A percentile compares a stretch with the other conserved stretches of the same genome.
These are phyloP conservation scores for Pichia sp. DNA, from an alignment of 1,139 yeast species.

Conservation along the genomic window DNA sequence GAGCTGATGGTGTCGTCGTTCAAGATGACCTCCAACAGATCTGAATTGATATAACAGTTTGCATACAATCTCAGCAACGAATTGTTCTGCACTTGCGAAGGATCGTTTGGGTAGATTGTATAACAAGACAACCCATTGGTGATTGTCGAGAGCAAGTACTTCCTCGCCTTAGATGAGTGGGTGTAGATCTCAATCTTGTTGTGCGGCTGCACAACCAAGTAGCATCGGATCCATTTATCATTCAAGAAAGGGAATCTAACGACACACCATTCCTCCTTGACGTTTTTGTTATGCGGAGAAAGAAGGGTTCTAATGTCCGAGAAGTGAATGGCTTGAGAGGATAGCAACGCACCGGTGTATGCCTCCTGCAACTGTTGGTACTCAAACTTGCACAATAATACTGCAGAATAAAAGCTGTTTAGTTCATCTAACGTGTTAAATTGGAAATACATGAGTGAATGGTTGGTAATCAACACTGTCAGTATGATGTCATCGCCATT, in stretches of 20 bases:
- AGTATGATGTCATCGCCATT: conserved; percentile 21
- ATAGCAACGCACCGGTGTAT: conserved; percentile 51
- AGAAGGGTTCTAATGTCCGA: conserved; percentile 52
- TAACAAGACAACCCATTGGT: conserved; percentile 40
- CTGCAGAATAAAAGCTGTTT: conserved; percentile 43
- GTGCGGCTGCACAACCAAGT: conserved; percentile 35
- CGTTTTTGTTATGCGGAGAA: conserved; percentile 41
- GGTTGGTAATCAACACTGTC: conserved; percentile 38
- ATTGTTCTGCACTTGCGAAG: conserved; percentile 49
- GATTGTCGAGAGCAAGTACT: conserved; percentile 45
- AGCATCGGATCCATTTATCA: conserved; percentile 52
- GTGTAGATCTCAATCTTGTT: conserved; percentile 51
- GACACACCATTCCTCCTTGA: conserved; percentile 53
- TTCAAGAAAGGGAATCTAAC: conserved; percentile 52
- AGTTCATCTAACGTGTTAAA: conserved; percentile 36
- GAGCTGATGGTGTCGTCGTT: conserved; percentile 20
- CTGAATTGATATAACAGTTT: conserved; percentile 44
- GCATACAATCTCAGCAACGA: conserved; percentile 51
- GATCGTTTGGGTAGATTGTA: conserved; percentile 54
- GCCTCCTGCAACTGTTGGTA: conserved; percentile 50
- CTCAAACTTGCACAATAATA: conserved; percentile 48
- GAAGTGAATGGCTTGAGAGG: conserved; percentile 50
- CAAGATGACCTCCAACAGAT: conserved; percentile 23
- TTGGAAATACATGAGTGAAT: conserved; percentile 35
- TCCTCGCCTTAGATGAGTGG: conserved; percentile 41